Evolutionary conservation across 805 yeast genomes (phyloP).

Genomic region (Saccharomycopsis sp.): DNA sequence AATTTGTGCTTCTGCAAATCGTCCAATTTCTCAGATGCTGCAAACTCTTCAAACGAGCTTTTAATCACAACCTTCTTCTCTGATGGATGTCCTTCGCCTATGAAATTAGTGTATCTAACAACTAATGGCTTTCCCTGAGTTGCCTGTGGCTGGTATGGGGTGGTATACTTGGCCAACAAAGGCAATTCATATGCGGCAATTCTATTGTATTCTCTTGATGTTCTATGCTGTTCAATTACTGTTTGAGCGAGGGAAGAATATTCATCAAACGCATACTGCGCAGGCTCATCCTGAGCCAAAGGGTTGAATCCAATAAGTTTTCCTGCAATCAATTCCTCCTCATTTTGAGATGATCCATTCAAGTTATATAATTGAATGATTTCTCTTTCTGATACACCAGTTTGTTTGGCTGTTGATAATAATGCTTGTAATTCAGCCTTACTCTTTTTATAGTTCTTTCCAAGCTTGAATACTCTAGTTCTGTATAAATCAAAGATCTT

Average conservation of each 20-base stretch:
- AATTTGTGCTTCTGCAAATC: constrained; percentile 62
- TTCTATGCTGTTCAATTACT: constrained; percentile 63
- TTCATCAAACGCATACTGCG: constrained; percentile 54
- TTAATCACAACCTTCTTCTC: constrained; percentile 63
- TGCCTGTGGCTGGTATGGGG: constrained; percentile 50
- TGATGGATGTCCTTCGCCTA: constrained; percentile 67
- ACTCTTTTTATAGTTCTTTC: constrained; percentile 42
- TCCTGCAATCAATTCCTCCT: constrained; percentile 30
- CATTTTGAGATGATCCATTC: constrained; percentile 31
- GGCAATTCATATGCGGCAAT: constrained; percentile 93
- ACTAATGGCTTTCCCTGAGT: constrained; percentile 44
- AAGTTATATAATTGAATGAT: constrained; percentile 13
- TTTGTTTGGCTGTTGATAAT: constrained; percentile 38
- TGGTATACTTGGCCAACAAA: constrained; percentile 65
- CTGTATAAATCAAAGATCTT: constrained; percentile 55
- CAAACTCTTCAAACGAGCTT: constrained; percentile 28
- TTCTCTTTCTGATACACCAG: constrained; percentile 32
- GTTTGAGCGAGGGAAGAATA: constrained; percentile 67
- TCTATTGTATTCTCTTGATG: constrained; percentile 68
- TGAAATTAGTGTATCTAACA: constrained; percentile 65
- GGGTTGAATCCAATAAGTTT: constrained; percentile 29
- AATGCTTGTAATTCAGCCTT: constrained; percentile 53
- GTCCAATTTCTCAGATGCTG: constrained; percentile 42
- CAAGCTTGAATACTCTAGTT: constrained; percentile 49
- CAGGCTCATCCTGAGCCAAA: constrained; percentile 33